Conservation (phyloP, 257 asterid species). For the Nicotiana benthamiana region DNA sequence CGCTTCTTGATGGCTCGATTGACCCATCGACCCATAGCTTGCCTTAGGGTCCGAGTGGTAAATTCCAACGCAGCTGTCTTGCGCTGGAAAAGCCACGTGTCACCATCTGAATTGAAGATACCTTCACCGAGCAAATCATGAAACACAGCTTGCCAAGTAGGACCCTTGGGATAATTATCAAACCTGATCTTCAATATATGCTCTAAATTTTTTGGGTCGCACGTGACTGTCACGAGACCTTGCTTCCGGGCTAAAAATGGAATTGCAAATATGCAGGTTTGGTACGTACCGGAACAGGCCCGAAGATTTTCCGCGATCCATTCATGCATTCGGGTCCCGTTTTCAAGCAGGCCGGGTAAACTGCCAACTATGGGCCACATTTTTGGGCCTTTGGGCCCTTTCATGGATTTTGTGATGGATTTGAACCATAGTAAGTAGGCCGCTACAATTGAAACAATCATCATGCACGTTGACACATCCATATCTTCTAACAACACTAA, state of each 20-base stretch:
- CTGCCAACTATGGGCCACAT: slow-evolving; percentile 56
- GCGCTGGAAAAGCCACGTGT: slow-evolving; percentile 65
- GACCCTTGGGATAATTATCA: slow-evolving; percentile 63
- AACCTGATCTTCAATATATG: slow-evolving; percentile 46
- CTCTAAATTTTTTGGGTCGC: slow-evolving; percentile 56
- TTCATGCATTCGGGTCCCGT: slow-evolving; percentile 40
- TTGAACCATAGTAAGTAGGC: slow-evolving; percentile 47
- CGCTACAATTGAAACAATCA: slow-evolving; percentile 26
- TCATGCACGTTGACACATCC: slow-evolving; percentile 31
- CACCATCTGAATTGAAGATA: slow-evolving; percentile 55
- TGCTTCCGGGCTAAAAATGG: slow-evolving; percentile 47
- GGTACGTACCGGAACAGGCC: slow-evolving; percentile 50
- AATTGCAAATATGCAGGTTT: slow-evolving; percentile 43
- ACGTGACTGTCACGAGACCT: slow-evolving; percentile 61
- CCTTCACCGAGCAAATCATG: slow-evolving; percentile 57
- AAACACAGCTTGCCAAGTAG: slow-evolving; percentile 60
- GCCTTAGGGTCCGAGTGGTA: slow-evolving; percentile 50
- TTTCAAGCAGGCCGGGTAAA: slow-evolving; percentile 43
- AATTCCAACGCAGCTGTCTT: slow-evolving; percentile 59
- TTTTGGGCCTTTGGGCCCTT: slow-evolving; percentile 38
- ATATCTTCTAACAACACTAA: slow-evolving; percentile 7
- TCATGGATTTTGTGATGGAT: slow-evolving; percentile 24
- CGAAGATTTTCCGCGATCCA: slow-evolving; percentile 60
- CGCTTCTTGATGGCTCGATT: slow-evolving; percentile 47
- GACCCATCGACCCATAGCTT: slow-evolving; percentile 66